Evolutionary conservation across 2,329 filamentous ascomycete species (phyloP).

Genomic region (Drechmeria coniospora): DNA sequence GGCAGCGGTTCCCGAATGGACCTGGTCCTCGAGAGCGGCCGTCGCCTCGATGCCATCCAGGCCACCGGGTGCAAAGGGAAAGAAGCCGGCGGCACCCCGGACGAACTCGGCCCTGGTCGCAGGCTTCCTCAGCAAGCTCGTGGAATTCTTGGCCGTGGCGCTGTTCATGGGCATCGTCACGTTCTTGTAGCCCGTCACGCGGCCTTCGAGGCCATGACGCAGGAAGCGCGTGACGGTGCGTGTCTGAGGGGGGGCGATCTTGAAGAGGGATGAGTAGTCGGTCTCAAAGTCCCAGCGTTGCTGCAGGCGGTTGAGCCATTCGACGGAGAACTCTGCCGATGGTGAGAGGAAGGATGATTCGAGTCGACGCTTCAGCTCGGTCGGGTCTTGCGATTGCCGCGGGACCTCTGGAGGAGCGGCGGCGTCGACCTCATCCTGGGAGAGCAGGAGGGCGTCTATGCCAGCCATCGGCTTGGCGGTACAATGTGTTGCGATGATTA

Average conservation of each 20-base stretch:
- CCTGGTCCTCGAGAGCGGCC: conserved; percentile 68
- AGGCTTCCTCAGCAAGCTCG: conserved; percentile 72
- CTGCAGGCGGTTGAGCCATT: conserved; percentile 82
- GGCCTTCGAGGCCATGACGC: conserved; percentile 78
- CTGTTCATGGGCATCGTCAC: conserved; percentile 82
- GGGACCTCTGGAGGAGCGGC: conserved; percentile 1
- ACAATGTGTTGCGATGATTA: not conserved
- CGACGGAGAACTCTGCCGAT: conserved; percentile 60
- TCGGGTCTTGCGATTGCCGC: conserved; percentile 26
- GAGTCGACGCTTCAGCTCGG: conserved; percentile 53
- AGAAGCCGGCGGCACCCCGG: conserved; percentile 80
- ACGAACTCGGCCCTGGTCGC: conserved; percentile 82
- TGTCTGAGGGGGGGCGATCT: conserved; percentile 78
- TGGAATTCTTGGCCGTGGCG: conserved; percentile 89
- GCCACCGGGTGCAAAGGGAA: conserved; percentile 84
- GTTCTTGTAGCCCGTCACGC: conserved; percentile 85
- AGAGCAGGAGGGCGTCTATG: conserved; percentile 20
- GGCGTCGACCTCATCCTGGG: conserved; percentile 9
- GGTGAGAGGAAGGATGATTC: conserved; percentile 68
- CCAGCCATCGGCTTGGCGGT: conserved; percentile 12
- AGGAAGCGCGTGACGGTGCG: conserved; percentile 89
- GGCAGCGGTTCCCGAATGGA: conserved; percentile 34
- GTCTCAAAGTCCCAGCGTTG: conserved; percentile 73
- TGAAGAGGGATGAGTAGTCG: conserved; percentile 73
- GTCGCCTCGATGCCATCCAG: conserved; percentile 75